These are phyloP conservation scores for Leccinum truebloodii DNA, from an alignment of 768 basidiomycete species.

Conservation along the genomic window DNA sequence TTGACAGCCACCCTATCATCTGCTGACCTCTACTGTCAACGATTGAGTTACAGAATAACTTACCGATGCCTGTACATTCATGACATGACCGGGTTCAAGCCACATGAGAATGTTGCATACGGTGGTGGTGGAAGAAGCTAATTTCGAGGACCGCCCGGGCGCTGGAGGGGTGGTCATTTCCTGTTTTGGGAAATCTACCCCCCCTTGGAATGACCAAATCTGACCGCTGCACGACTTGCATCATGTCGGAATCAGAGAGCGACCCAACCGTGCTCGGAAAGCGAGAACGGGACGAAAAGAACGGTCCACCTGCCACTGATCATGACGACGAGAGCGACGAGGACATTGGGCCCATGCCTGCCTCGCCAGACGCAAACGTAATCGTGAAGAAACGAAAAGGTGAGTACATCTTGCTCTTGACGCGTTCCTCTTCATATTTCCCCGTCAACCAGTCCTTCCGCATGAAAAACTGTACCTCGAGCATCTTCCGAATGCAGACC, in stretches of 20 bases:
- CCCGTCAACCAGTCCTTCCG: conserved; percentile 66
- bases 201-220: no score
- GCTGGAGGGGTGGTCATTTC: no score
- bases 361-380: conserved; percentile 43
- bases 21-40: no score
- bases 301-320: conserved; percentile 9
- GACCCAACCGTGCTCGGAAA: conserved; percentile 65
- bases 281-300: conserved; percentile 46
- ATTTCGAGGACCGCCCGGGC: no score
- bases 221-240: background rate
- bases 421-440: conserved; percentile 13
- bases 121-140: no score
- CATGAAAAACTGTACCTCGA: conserved; percentile 93
- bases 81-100: no score
- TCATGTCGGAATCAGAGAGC: conserved; percentile 48
- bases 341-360: conserved; percentile 89
- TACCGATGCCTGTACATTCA: no score
- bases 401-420: conserved; percentile 33
- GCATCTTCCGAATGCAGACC: conserved; percentile 87
- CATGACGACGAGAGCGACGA: conserved; percentile 59
- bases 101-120: no score
- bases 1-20: no score
- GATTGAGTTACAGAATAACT: no score
- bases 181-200: no score
- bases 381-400: conserved; percentile 77